Evolutionary conservation across 495 filamentous ascomycete species (phyloP), one percentile per base, ranked within the genome.

Genomic region (Trichoderma erinaceum): DNA sequence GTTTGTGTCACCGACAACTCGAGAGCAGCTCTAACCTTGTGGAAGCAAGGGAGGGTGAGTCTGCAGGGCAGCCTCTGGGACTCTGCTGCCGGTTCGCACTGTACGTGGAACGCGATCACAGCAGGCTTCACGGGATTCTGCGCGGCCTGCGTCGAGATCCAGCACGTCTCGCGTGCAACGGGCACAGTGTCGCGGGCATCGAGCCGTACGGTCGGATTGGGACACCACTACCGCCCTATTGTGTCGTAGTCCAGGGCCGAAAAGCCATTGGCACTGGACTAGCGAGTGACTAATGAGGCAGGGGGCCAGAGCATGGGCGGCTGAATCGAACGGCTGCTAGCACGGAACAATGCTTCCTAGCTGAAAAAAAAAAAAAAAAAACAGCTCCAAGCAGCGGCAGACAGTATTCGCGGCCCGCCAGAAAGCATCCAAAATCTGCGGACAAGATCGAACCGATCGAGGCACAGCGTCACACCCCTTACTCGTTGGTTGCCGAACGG

Each of bases 1-100:
- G 16, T 61, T 61, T 61, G 56, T 61, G 56, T 61, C 56, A 61
- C 56, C 56, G 56, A 61, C 56, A 61, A 61, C 56, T 61, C 56
- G 23, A 61, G 25, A 61, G 25, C 23, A 61, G 56, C 23, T 61
- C n/a, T 61, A 61, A 29, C 56, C 27, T 11, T 25, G 35, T 10
- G 35, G 18, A 61, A 32, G 56, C 56, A 61, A 61, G 56, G 56
- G 56, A 61, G 56, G 56, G 56, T 32, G 56, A 61, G 56, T 11
- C 10, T 61, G 56, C 27, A 61, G 56, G 56, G 56, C 56, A 21
- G 11, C 56, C 7, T 27, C 0, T 61, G 8, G 32, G 35, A 38
- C 35, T 38, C 8, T 38, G 35, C 35, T 7, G 35, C 35, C 2
- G 5, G 3, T 10, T 38, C 56, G 56, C 56, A 61, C 56, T 61